Base-by-base conservation (phyloP, 495 filamentous ascomycete species). In the Hypoxylon intermedium region DNA sequence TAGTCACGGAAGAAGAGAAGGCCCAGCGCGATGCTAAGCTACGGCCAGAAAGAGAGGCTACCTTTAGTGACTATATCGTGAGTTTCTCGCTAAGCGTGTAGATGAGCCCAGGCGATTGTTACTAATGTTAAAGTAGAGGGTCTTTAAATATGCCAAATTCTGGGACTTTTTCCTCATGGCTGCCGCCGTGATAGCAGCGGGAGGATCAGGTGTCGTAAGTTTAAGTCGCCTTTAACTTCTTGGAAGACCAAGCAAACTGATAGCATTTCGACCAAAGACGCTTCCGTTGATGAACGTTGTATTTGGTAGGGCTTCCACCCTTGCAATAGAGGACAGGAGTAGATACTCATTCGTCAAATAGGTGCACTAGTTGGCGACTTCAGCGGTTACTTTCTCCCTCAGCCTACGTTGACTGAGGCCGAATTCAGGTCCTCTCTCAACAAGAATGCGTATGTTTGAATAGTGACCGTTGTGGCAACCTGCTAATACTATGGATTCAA, bases 81-180 rank as follows among this genome's bases (percentile, higher is more conserved):
- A 59, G 68, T 59, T 15, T 34, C 18, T 46, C 30, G 7, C 5
- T 5, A 9, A 6, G 9, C n/a, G 15, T 26, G 5, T 7, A 34
- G n/a, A 9, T 20, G 3, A 2, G 23, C 15, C 18, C 1, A 16
- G n/a, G n/a, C n/a, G n/a, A n/a, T n/a, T 4, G n/a, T 57, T 18
- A 20, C 62, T 67, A 21, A 71, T 49, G 15, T 5, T 16, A 6
- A 9, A 36, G 49, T 51, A 71, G 46, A 74, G 77, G 34, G 55
- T 80, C 45, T 80, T 80, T 50, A 60, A 55, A 43, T 80, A 80
- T 72, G 77, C 75, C 20, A 75, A 62, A 31, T 68, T 67, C 43
- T 74, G 69, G 72, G 77, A 80, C 58, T 69, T 68, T 46, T 59
- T 70, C 26, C 60, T 79, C 38, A 70, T 80, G 62, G 62, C 53